Conservation (phyloP, 352 stramenopile species). For the Phytopythium kandeliae region DNA sequence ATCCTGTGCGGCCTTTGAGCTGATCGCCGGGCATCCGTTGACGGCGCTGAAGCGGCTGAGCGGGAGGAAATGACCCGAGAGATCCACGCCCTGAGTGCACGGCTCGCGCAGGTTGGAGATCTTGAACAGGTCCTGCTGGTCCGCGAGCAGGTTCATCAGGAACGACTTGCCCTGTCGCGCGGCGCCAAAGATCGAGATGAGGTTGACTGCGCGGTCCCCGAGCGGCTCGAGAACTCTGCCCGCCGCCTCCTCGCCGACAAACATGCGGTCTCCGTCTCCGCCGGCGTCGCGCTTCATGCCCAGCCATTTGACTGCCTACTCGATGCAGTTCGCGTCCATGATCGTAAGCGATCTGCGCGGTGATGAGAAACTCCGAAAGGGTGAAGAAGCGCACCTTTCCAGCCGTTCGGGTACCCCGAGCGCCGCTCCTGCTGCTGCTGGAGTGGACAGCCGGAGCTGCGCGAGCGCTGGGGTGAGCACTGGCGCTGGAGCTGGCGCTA, state of each 20-base stretch:
- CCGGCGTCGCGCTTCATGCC: constrained; percentile 49
- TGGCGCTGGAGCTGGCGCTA: background rate
- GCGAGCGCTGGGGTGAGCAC: background rate
- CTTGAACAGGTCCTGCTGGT: constrained; percentile 84
- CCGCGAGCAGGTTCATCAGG: constrained; percentile 83
- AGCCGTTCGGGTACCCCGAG: background rate
- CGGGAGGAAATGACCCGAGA: constrained; percentile 73
- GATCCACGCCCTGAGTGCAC: constrained; percentile 81
- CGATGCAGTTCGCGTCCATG: background rate
- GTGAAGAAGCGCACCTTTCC: background rate
- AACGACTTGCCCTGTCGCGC: constrained; percentile 83
- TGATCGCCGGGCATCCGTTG: constrained; percentile 50
- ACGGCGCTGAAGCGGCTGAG: constrained; percentile 62
- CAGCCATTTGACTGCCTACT: constrained; percentile 79
- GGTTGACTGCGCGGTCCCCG: constrained; percentile 60
- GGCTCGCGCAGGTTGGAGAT: constrained; percentile 85
- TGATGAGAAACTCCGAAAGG: background rate
- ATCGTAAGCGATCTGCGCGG: background rate
- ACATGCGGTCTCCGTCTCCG: constrained; percentile 56
- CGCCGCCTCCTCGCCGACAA: constrained; percentile 53
- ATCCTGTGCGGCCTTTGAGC: constrained; percentile 16
- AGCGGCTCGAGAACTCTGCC: constrained; percentile 55
- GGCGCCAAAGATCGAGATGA: constrained; percentile 84
- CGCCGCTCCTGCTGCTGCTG: background rate
- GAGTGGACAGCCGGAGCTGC: background rate